These are phyloP conservation scores for Boletus eberwhitei DNA, from an alignment of 768 basidiomycete species.

Conservation along the genomic window DNA sequence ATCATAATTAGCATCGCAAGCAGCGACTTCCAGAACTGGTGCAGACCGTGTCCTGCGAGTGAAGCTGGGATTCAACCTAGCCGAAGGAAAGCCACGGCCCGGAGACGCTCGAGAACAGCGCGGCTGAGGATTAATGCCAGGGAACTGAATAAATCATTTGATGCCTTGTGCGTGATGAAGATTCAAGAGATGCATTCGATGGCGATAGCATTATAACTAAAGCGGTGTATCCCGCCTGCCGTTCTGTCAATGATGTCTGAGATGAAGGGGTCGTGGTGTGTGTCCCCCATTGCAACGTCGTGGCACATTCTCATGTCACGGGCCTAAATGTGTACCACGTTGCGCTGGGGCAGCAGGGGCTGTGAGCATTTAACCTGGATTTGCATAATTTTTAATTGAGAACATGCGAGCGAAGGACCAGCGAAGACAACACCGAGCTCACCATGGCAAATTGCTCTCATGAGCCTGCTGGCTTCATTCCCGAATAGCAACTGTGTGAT, in stretches of 20 bases:
- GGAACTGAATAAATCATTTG: constrained; percentile 9
- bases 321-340: constrained; percentile 14
- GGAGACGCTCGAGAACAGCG: constrained; percentile 16
- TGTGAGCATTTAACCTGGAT: constrained; percentile 16
- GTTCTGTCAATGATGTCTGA: constrained; percentile 3
- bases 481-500: constrained; percentile 15
- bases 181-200: constrained; percentile 3
- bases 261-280: constrained; percentile 15
- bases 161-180: constrained; percentile 16
- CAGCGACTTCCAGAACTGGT: constrained; percentile 17
- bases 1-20: constrained; percentile 22
- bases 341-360: constrained; percentile 10
- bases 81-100: constrained; percentile 24
- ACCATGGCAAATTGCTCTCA: constrained; percentile 17
- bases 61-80: constrained; percentile 20
- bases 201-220: constrained; percentile 13
- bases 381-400: constrained; percentile 7
- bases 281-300: constrained; percentile 9
- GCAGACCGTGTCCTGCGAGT: constrained; percentile 15
- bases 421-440: constrained; percentile 12
- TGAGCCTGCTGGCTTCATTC: constrained; percentile 6
- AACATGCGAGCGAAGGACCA: constrained; percentile 17
- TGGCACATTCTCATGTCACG: constrained; percentile 25
- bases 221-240: constrained; percentile 3
- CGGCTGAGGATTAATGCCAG: constrained; percentile 10